Conservation (phyloP, 805 yeast genomes). For the Candida bentonensis region DNA sequence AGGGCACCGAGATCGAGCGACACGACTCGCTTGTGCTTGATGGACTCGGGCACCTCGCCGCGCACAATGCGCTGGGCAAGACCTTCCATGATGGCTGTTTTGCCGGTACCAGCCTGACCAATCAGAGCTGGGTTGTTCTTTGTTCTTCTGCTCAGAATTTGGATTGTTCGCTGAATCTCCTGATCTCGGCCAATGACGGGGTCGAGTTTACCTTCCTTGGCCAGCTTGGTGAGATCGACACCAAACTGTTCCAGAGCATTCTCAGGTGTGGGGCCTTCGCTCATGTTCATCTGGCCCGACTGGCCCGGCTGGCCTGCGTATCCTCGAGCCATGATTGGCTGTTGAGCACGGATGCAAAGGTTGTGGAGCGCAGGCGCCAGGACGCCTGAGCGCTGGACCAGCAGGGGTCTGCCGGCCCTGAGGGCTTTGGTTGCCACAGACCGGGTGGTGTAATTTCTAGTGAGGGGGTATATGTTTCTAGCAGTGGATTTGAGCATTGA, state of each 20-base stretch:
- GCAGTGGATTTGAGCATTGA: background rate
- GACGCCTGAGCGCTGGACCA: background rate
- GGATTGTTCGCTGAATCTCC: conserved; percentile 85
- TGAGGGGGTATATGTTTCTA: background rate
- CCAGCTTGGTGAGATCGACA: conserved; percentile 71
- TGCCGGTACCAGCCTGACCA: conserved; percentile 97
- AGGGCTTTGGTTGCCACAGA: background rate
- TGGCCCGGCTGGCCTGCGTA: background rate
- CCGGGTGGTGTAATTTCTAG: background rate
- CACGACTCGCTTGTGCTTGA: conserved; percentile 73
- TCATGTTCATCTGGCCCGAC: background rate
- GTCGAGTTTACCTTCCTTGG: conserved; percentile 79
- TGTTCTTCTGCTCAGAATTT: conserved; percentile 80
- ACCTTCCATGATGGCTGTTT: conserved; percentile 94
- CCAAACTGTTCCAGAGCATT: conserved; percentile 81
- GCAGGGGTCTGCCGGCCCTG: background rate
- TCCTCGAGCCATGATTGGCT: background rate
- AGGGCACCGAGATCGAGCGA: conserved; percentile 79
- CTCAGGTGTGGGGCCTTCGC: conserved; percentile 32
- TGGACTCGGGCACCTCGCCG: conserved; percentile 88
- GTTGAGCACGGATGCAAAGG: background rate
- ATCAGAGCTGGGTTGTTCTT: conserved; percentile 91
- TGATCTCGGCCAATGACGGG: conserved; percentile 97
- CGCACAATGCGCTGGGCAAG: conserved; percentile 83
- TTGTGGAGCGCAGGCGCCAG: background rate